phyloP scores from a whole-genome alignment of 2,329 filamentous ascomycete genomes.

The Pseudocercospora fijiensis region DNA sequence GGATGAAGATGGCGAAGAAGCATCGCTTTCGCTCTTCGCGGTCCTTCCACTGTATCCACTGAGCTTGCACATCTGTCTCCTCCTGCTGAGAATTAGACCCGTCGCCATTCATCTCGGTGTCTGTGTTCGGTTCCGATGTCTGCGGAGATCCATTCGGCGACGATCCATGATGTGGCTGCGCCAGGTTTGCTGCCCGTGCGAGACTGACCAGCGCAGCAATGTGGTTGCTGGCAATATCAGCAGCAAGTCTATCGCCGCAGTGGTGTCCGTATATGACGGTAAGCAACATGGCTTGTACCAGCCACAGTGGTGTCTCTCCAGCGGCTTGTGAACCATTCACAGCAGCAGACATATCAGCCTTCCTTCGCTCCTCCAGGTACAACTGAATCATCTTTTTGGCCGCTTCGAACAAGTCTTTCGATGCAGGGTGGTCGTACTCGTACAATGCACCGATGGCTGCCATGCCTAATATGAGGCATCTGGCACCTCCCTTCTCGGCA shows the following conservation, averaged over 20 bases:
- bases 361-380: constrained; percentile 86
- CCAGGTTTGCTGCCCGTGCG: constrained; percentile 81
- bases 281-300: constrained; percentile 94
- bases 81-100: constrained; percentile 12
- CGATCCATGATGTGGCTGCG: constrained; percentile 45
- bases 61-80: constrained; percentile 58
- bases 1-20: constrained; percentile 83
- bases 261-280: constrained; percentile 96
- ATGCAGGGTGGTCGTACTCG: constrained; percentile 76
- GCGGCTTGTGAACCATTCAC: constrained; percentile 47
- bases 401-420: constrained; percentile 84
- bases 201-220: constrained; percentile 88
- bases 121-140: constrained; percentile 37
- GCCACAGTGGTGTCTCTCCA: constrained; percentile 74
- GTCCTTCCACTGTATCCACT: constrained; percentile 87
- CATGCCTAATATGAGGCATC: constrained; percentile 84
- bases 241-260: constrained; percentile 84
- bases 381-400: constrained; percentile 94
- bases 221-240: constrained; percentile 89
- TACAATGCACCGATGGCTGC: constrained; percentile 84
- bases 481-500: constrained; percentile 69
- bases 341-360: constrained; percentile 70
- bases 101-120: constrained; percentile 53
- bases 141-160: constrained; percentile 19
- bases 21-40: constrained; percentile 90